Evolutionary conservation across 1,139 yeast species (phyloP).

Genomic region (Kluyveromyces sp.): DNA sequence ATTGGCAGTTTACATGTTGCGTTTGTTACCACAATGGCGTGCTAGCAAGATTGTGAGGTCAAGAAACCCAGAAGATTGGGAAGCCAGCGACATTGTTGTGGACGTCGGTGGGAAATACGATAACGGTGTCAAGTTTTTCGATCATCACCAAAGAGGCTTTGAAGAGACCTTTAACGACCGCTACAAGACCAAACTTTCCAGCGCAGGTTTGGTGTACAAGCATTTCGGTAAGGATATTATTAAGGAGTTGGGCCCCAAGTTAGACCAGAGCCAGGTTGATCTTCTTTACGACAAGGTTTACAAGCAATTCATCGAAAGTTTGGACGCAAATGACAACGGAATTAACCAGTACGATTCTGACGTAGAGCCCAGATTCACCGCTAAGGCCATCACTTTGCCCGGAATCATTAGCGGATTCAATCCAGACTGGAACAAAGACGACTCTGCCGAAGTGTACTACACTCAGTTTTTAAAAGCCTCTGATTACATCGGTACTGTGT

Average conservation of each 20-base stretch:
- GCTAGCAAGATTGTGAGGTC: constrained; percentile 71
- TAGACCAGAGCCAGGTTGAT: constrained; percentile 42
- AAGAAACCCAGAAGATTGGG: constrained; percentile 78
- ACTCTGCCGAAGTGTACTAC: constrained; percentile 62
- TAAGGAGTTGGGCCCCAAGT: constrained; percentile 34
- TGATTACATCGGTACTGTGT: constrained; percentile 74
- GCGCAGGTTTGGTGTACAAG: constrained; percentile 91
- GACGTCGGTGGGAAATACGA: constrained; percentile 96
- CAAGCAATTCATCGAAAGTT: constrained; percentile 78
- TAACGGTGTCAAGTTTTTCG: constrained; percentile 68
- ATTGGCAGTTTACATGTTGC: constrained; percentile 85
- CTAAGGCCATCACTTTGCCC: constrained; percentile 67
- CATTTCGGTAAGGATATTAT: constrained; percentile 86
- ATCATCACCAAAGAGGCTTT: constrained; percentile 90
- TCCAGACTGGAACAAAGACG: constrained; percentile 71
- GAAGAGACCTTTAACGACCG: constrained; percentile 53
- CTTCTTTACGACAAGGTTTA: constrained; percentile 68
- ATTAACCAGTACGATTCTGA: constrained; percentile 61
- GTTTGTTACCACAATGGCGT: constrained; percentile 59
- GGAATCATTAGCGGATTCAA: constrained; percentile 69
- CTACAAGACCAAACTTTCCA: constrained; percentile 71
- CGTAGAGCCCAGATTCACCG: constrained; percentile 43
- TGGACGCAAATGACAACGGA: constrained; percentile 97
- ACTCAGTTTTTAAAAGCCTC: constrained; percentile 64
- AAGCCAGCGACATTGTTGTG: constrained; percentile 81